These are phyloP conservation scores for Mucuna pruriens DNA, from an alignment of 306 rosid species.

Conservation along the genomic window DNA sequence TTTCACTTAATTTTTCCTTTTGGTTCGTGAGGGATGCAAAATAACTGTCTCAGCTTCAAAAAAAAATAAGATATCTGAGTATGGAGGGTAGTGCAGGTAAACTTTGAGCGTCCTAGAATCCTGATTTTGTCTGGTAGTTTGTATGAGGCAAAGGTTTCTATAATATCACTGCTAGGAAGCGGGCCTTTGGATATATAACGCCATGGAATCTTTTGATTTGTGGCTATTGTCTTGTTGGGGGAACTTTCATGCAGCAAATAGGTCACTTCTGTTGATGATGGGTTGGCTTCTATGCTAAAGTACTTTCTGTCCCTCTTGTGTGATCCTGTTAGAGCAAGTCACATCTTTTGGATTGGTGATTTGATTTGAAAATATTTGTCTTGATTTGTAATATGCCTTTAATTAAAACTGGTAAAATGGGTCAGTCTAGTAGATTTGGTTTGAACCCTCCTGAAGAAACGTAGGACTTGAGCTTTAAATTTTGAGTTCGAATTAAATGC, in stretches of 20 bases:
- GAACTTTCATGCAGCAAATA: constrained; percentile 9
- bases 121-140: not conserved
- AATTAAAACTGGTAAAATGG: too few relatives aligned
- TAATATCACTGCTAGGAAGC: not conserved
- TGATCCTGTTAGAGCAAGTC: not conserved
- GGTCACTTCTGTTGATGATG: not conserved
- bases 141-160: not conserved
- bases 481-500: too few relatives aligned
- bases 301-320: not conserved
- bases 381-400: not conserved
- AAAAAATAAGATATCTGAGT: not conserved
- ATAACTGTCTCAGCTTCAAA: not conserved
- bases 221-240: not conserved
- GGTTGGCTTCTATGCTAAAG: not conserved
- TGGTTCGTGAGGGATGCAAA: not conserved
- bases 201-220: not conserved
- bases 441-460: too few relatives aligned
- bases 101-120: not conserved
- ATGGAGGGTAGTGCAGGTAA: not conserved
- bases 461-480: too few relatives aligned
- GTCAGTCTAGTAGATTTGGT: too few relatives aligned
- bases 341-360: not conserved
- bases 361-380: not conserved
- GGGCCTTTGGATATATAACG: not conserved
- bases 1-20: not conserved